Evolutionary conservation across 2,329 filamentous ascomycete genomes (phyloP).

Genomic region (Diaporthe australafricana): DNA sequence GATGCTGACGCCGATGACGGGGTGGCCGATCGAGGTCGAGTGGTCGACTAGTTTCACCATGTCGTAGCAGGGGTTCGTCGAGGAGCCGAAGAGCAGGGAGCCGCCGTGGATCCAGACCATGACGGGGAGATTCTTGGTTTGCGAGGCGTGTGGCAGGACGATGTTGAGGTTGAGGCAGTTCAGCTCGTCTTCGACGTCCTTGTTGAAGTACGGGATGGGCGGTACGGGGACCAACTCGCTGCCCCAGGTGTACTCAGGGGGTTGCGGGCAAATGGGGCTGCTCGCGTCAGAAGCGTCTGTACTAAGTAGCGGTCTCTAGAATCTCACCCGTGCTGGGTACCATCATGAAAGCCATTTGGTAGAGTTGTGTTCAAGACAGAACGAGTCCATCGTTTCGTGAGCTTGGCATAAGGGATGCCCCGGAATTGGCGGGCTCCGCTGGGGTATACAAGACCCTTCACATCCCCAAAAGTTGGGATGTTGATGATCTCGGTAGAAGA

Average conservation of each 20-base stretch:
- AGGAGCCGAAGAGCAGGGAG: background rate
- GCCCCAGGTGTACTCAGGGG: background rate
- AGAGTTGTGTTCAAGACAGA: conserved; percentile 1
- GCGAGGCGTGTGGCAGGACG: background rate
- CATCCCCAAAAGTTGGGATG: conserved; percentile 16
- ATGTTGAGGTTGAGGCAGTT: conserved; percentile 15
- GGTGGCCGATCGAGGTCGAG: conserved; percentile 40
- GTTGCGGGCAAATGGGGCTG: conserved; percentile 4
- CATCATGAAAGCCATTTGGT: background rate
- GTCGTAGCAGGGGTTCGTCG: background rate
- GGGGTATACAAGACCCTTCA: conserved; percentile 8
- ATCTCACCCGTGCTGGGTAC: conserved; percentile 9
- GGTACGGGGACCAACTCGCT: conserved; percentile 4
- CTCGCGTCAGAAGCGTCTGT: background rate
- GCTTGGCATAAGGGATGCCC: conserved; percentile 5
- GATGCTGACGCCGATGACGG: conserved; percentile 70
- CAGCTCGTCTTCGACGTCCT: conserved; percentile 10
- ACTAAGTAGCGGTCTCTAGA: no score
- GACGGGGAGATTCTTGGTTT: conserved; percentile 2
- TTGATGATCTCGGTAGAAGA: conserved; percentile 4
- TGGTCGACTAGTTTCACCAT: background rate
- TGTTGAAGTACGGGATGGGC: background rate
- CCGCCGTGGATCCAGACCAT: conserved; percentile 33
- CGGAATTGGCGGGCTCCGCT: conserved; percentile 15
- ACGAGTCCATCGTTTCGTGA: conserved; percentile 17